Evolutionary conservation across 1,139 yeast species (phyloP).

Genomic region (Dujonia santamariae): DNA sequence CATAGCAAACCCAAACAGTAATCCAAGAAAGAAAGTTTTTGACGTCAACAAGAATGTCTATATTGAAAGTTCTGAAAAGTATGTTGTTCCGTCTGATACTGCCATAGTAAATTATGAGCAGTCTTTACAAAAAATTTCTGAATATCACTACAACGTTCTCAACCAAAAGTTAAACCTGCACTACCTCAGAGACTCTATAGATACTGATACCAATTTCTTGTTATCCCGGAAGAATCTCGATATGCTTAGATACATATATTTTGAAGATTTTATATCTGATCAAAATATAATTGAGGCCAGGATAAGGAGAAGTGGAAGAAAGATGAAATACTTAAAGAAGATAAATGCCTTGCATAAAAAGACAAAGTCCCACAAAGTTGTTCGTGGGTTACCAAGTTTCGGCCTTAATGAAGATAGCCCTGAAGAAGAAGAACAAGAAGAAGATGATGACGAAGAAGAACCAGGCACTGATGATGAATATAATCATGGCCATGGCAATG

Average conservation of each 20-base stretch:
- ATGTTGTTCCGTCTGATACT: conserved; percentile 10
- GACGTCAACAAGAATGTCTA: conserved; percentile 15
- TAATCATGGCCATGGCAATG: too few species aligned
- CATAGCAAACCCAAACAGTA: too few species aligned
- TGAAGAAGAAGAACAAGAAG: conserved; percentile 6
- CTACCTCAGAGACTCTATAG: conserved; percentile 8
- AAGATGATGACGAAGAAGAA: conserved; percentile 10
- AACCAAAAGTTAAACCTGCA: conserved; percentile 18
- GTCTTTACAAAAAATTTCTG: conserved; percentile 11
- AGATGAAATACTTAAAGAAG: conserved; percentile 15
- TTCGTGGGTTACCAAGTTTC: conserved; percentile 4
- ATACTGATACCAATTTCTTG: conserved; percentile 14
- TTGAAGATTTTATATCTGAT: conserved; percentile 18
- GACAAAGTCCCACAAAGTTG: conserved; percentile 6
- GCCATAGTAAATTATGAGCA: conserved; percentile 17
- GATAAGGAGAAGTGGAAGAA: background rate
- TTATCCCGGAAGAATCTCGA: conserved; percentile 19
- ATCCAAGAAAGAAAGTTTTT: conserved; percentile 15
- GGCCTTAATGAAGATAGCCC: background rate
- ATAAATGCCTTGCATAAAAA: conserved; percentile 11
- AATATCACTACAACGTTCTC: conserved; percentile 15
- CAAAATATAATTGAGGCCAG: conserved; percentile 7
- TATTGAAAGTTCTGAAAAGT: conserved; percentile 7
- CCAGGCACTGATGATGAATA: too few species aligned
- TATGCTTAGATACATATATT: conserved; percentile 25